Evolutionary conservation across 805 yeast species (phyloP).

Genomic region (Yarrowia porcina): DNA sequence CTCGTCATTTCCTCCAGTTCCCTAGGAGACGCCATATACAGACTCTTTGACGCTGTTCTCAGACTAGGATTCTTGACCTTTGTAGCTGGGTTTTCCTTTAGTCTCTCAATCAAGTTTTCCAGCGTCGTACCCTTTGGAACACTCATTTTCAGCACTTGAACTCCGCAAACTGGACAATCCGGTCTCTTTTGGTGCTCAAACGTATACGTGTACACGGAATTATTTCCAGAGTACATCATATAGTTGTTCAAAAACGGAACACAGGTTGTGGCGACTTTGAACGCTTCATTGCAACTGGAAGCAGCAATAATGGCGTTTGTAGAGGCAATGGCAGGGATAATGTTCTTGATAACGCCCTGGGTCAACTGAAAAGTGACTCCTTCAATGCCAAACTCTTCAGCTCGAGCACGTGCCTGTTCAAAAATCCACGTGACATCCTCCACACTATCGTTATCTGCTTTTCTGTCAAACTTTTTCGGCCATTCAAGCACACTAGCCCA

Average conservation of each 20-base stretch:
- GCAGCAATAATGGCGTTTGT: conserved; percentile 93
- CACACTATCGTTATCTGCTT: conserved; percentile 50
- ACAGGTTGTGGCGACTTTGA: conserved; percentile 69
- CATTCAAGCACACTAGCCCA: conserved; percentile 80
- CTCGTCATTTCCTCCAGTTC: conserved; percentile 47
- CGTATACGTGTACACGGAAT: conserved; percentile 70
- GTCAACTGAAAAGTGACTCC: conserved; percentile 72
- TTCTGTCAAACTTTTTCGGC: conserved; percentile 47
- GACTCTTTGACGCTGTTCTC: conserved; percentile 41
- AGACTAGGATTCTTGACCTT: conserved; percentile 47
- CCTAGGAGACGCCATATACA: conserved; percentile 51
- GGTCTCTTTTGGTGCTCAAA: conserved; percentile 59
- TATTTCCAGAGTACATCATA: conserved; percentile 84
- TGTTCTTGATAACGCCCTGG: conserved; percentile 84
- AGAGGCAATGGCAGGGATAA: conserved; percentile 91
- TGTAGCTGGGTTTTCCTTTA: conserved; percentile 36
- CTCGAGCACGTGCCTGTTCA: conserved; percentile 54
- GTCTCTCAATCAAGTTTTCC: conserved; percentile 44
- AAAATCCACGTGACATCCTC: conserved; percentile 65
- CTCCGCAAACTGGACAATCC: conserved; percentile 78
- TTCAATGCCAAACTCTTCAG: conserved; percentile 56
- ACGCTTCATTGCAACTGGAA: conserved; percentile 79
- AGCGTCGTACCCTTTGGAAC: conserved; percentile 36
- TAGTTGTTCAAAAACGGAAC: conserved; percentile 69
- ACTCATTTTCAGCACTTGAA: conserved; percentile 30